These are phyloP conservation scores for Neoascochyta sp. DNA, from an alignment of 2,329 filamentous ascomycete species.

Conservation along the genomic window DNA sequence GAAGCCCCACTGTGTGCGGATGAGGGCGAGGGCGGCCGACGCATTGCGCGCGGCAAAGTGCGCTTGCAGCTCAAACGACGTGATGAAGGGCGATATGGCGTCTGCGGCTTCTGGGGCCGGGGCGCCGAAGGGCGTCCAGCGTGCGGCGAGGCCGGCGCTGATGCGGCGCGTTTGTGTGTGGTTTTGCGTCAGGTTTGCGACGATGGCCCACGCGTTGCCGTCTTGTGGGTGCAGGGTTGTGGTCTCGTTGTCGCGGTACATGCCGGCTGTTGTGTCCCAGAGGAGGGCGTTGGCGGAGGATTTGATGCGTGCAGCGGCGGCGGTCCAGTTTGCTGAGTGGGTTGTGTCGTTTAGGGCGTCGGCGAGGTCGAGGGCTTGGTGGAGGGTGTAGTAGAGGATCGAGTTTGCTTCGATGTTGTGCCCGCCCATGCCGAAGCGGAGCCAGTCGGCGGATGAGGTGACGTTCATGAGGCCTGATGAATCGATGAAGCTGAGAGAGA, in stretches of 20 bases:
- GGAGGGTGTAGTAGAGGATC: constrained; percentile 51
- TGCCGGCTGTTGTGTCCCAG: constrained; percentile 48
- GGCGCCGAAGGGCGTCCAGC: constrained; percentile 47
- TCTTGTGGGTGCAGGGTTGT: constrained; percentile 50
- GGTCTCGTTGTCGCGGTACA: constrained; percentile 55
- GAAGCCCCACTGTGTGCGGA: constrained; percentile 52
- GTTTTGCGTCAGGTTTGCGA: constrained; percentile 38
- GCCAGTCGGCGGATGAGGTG: constrained; percentile 46
- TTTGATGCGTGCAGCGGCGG: constrained; percentile 43
- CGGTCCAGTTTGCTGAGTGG: constrained; percentile 42
- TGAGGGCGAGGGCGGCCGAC: constrained; percentile 42
- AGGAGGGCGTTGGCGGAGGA: constrained; percentile 47
- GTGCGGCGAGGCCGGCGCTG: constrained; percentile 26
- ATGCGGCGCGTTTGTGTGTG: constrained; percentile 30
- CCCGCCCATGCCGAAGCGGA: constrained; percentile 50
- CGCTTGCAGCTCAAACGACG: constrained; percentile 46
- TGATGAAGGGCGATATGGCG: constrained; percentile 49
- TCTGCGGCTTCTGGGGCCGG: constrained; percentile 47
- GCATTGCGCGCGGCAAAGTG: constrained; percentile 44
- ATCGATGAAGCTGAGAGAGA: constrained; percentile 44
- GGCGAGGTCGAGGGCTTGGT: constrained; percentile 52
- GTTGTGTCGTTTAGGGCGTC: constrained; percentile 45
- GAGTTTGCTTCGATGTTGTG: constrained; percentile 49
- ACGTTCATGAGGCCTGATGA: constrained; percentile 46
- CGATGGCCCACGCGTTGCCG: constrained; percentile 44